Conservation (phyloP, 768 basidiomycete genomes). For the Hebeloma cylindrosporum region DNA sequence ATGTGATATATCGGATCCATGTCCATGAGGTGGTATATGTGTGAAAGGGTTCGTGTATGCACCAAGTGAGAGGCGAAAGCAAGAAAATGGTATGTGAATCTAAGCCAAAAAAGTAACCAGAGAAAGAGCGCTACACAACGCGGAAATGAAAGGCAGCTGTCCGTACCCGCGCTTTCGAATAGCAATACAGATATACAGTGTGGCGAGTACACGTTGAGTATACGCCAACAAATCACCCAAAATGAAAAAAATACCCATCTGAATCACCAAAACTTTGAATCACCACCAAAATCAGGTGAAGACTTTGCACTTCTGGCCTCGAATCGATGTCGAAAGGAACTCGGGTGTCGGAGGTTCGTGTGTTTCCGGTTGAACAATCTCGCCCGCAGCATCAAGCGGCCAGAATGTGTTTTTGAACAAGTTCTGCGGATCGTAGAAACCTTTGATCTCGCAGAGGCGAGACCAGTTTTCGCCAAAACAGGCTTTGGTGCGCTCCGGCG, state of each 20-base stretch:
- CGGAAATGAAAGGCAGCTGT: too few relatives aligned
- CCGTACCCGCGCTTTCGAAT: too few relatives aligned
- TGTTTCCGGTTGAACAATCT: constrained; percentile 50
- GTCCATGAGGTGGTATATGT: too few relatives aligned
- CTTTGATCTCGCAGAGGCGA: constrained; percentile 69
- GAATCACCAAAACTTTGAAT: too few relatives aligned
- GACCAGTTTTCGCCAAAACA: constrained; percentile 78
- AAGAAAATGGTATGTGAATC: too few relatives aligned
- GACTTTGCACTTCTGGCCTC: constrained; percentile 22
- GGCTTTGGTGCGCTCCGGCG: constrained; percentile 56
- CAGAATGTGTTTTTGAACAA: constrained; percentile 80
- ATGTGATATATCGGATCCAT: too few relatives aligned
- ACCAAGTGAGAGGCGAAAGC: too few relatives aligned
- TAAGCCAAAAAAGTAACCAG: too few relatives aligned
- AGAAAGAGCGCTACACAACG: too few relatives aligned
- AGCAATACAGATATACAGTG: constrained; percentile 1
- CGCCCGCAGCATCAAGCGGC: constrained; percentile 64
- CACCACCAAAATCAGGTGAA: constrained; percentile 11
- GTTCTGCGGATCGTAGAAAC: constrained; percentile 71
- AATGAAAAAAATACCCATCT: too few relatives aligned
- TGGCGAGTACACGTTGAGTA: constrained; percentile 2
- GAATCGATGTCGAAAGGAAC: constrained; percentile 26
- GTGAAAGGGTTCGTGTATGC: too few relatives aligned
- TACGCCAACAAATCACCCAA: too few relatives aligned
- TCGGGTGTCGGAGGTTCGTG: constrained; percentile 63